Conservation (phyloP, 2,329 filamentous ascomycete species). For the Nemania bipapillata region DNA sequence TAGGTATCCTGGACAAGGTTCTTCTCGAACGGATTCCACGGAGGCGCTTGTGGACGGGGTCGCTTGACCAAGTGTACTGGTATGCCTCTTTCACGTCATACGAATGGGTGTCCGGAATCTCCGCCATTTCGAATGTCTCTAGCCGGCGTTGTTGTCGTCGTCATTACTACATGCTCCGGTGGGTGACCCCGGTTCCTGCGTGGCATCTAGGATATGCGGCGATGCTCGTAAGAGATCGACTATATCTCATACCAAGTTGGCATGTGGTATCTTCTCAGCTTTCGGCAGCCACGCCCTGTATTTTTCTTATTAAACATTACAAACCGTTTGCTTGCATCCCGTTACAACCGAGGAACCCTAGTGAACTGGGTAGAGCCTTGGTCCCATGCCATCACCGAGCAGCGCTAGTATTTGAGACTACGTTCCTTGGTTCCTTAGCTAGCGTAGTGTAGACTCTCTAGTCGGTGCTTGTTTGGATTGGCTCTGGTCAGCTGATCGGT, state of each 20-base stretch:
- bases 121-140: constrained; percentile 1
- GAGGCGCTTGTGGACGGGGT: constrained; percentile 10
- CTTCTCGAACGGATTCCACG: constrained; percentile 19
- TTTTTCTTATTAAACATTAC: not conserved
- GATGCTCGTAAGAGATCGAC: constrained; percentile 18
- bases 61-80: not conserved
- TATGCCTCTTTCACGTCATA: constrained; percentile 12
- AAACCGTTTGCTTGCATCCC: constrained; percentile 12
- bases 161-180: not conserved
- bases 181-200: constrained; percentile 5
- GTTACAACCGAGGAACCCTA: not conserved
- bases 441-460: not conserved
- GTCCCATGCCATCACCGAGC: constrained; percentile 6
- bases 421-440: constrained; percentile 4
- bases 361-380: constrained; percentile 17
- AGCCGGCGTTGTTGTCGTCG: not conserved
- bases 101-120: constrained; percentile 1
- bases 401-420: not conserved
- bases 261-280: not conserved
- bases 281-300: not conserved
- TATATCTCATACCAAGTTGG: not conserved
- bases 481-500: constrained; percentile 22
- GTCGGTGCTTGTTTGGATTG: constrained; percentile 12
- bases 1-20: constrained; percentile 14
- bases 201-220: constrained; percentile 16